phyloP scores from a whole-genome alignment of 352 stramenopile genomes.

The Elongisporangium undulatum region DNA sequence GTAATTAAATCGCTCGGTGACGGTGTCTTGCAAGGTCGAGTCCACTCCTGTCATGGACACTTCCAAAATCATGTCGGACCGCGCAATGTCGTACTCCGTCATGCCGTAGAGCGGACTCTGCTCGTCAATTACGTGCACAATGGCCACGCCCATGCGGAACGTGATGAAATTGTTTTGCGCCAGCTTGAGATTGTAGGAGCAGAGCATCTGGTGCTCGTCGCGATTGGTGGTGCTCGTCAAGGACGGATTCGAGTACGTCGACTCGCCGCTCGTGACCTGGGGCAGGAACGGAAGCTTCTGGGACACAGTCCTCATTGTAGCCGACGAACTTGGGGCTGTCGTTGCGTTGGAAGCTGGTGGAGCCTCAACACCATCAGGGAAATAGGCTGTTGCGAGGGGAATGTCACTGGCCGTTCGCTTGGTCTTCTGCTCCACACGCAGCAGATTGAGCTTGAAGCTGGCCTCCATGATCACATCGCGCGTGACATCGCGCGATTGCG shows the following conservation, averaged over 20 bases:
- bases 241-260: neutral
- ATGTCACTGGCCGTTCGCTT: conserved; percentile 3
- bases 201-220: conserved; percentile 32
- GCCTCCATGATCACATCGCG: conserved; percentile 85
- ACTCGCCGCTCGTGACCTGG: neutral
- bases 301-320: neutral
- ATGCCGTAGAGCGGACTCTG: conserved; percentile 61
- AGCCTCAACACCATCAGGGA: neutral
- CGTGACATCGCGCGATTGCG: conserved; percentile 70
- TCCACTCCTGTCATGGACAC: conserved; percentile 76
- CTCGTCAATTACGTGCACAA: conserved; percentile 77
- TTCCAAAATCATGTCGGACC: conserved; percentile 74
- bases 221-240: conserved; percentile 3
- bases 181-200: conserved; percentile 76
- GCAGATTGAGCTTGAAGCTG: conserved; percentile 70
- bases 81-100: conserved; percentile 45
- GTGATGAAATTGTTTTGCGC: conserved; percentile 85
- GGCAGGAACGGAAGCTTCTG: neutral
- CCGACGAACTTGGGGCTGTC: neutral
- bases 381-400: neutral
- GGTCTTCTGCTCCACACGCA: conserved; percentile 63
- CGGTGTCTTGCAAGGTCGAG: conserved; percentile 78
- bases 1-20: conserved; percentile 79
- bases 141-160: conserved; percentile 76
- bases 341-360: neutral